Evolutionary conservation across 306 rosid genomes (phyloP).

Genomic region (Hippophae rhamnoides): DNA sequence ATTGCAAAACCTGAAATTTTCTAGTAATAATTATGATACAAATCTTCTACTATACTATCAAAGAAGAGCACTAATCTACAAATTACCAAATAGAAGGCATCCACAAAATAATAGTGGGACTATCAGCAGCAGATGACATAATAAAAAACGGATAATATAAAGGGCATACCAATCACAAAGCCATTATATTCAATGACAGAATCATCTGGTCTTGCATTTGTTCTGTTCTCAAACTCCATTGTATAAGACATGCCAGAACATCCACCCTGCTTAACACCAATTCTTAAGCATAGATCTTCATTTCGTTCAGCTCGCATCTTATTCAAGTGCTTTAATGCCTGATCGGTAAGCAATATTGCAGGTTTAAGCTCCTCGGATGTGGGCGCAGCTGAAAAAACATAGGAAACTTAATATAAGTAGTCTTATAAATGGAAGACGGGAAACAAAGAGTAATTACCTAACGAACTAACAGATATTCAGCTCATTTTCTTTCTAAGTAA

Average conservation of each 20-base stretch:
- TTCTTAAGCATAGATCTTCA: conserved; percentile 76
- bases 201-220: conserved; percentile 66
- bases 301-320: conserved; percentile 75
- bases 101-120: not conserved
- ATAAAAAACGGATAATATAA: not conserved
- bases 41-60: too few relatives aligned
- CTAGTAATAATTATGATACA: not conserved
- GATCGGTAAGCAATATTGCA: conserved; percentile 45
- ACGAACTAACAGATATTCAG: not conserved
- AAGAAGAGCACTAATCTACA: not conserved
- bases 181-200: conserved; percentile 78
- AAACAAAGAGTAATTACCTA: not conserved
- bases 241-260: conserved; percentile 98
- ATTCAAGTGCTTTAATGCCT: conserved; percentile 84
- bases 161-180: conserved; percentile 57
- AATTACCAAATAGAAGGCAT: not conserved
- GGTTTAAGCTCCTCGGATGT: conserved; percentile 35
- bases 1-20: not conserved
- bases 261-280: conserved; percentile 96
- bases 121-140: conserved; percentile 1
- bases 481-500: not conserved
- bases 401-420: not conserved
- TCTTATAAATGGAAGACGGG: not conserved
- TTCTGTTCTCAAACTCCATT: conserved; percentile 79
- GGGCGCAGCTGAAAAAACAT: conserved; percentile 31